These are phyloP conservation scores for Blastobotrys capitulatus DNA, from an alignment of 1,139 yeast species.

Conservation along the genomic window DNA sequence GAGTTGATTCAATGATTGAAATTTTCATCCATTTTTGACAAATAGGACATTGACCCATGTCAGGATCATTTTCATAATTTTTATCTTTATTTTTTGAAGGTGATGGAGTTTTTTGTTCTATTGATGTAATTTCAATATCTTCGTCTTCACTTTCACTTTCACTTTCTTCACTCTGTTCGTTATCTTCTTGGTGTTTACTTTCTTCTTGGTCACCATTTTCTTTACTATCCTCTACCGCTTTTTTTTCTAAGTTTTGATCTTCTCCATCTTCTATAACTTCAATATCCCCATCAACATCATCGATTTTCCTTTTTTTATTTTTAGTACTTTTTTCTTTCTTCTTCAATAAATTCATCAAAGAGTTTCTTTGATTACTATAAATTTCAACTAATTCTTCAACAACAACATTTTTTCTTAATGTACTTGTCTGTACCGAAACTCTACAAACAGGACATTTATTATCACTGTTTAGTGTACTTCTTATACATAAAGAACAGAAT, in stretches of 20 bases:
- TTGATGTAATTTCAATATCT: conserved; percentile 10
- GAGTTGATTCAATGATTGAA: conserved; percentile 53
- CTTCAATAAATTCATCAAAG: not conserved
- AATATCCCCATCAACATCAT: not conserved
- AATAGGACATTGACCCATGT: conserved; percentile 52
- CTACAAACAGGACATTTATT: conserved; percentile 78
- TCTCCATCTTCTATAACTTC: not conserved
- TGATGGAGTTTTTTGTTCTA: conserved; percentile 10
- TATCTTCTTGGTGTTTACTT: not conserved
- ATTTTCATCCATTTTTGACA: conserved; percentile 56
- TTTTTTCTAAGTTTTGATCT: not conserved
- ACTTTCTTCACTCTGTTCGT: not conserved
- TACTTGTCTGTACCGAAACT: conserved; percentile 63
- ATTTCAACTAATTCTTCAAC: conserved; percentile 66
- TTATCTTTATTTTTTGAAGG: not conserved
- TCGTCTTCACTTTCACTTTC: conserved; percentile 6
- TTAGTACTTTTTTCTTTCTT: not conserved
- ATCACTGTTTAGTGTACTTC: conserved; percentile 57
- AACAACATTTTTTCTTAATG: conserved; percentile 60
- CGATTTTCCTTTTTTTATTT: not conserved
- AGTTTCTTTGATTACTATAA: conserved; percentile 38
- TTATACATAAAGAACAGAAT: conserved; percentile 84
- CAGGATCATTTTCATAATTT: conserved; percentile 5
- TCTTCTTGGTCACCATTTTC: conserved; percentile 10
- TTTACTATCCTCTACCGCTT: not conserved